Conservation (phyloP, 176 grass and related monocot species). For the Oryza australiensis region DNA sequence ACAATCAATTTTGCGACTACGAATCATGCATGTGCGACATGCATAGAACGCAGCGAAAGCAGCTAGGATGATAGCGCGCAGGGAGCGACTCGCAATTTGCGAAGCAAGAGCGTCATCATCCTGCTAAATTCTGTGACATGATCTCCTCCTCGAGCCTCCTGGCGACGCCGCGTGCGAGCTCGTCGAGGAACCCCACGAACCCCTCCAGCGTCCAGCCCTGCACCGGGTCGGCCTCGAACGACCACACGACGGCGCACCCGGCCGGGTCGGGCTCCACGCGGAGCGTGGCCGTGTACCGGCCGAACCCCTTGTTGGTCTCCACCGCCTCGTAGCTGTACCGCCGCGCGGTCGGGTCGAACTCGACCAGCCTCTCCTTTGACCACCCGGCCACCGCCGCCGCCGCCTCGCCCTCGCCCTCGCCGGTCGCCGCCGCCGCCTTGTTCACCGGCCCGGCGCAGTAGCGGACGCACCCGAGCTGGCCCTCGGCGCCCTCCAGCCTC, state of each 20-base stretch:
- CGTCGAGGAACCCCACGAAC: constrained; percentile 52
- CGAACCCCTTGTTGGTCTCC: constrained; percentile 83
- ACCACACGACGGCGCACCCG: constrained; percentile 65
- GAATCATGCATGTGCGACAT: not conserved
- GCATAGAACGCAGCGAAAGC: not conserved
- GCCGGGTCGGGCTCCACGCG: constrained; percentile 36
- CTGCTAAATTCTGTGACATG: not conserved
- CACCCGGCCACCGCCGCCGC: constrained; percentile 42
- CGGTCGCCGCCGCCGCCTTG: constrained; percentile 13
- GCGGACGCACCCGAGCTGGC: constrained; percentile 59
- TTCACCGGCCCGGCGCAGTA: constrained; percentile 72
- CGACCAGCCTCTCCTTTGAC: constrained; percentile 69
- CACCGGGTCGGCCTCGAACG: constrained; percentile 63
- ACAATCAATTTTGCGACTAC: no score
- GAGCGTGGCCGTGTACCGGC: constrained; percentile 62
- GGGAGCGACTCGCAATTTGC: not conserved
- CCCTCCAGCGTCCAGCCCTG: constrained; percentile 50
- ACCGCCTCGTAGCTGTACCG: constrained; percentile 71
- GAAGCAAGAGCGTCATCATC: not conserved
- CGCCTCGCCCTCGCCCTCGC: not conserved
- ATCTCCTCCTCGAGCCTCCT: constrained; percentile 52
- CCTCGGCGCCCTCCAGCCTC: constrained; percentile 50
- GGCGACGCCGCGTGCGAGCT: constrained; percentile 62
- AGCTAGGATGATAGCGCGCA: no score
- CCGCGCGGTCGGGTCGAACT: constrained; percentile 37